Evolutionary conservation across 225 moss, liverwort and hornwort species (phyloP), one percentile per base, ranked within the genome.

Genomic region (Rhytidiadelphus loreus): DNA sequence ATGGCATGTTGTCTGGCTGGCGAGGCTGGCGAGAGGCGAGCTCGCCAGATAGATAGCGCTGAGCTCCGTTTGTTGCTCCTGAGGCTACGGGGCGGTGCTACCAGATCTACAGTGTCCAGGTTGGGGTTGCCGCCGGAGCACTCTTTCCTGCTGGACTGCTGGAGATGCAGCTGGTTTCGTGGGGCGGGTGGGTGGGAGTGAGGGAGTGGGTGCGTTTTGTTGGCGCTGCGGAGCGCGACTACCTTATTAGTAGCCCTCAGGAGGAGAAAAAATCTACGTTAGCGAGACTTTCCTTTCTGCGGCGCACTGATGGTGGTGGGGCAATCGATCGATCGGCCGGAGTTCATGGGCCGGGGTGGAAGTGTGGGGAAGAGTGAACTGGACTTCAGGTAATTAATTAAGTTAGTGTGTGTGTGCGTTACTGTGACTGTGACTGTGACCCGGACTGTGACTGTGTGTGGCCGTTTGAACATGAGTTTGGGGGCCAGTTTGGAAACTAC

Each of bases 31-130:
- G 26, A 60, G 61, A 8, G 32, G 30, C 32, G 16, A 43, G 35
- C 15, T 23, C 80, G 65, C 8, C 33, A 89, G 93, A 90, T 52
- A 87, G 85, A 91, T 91, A 88, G 88, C 80, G 86, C 80, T 85
- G 73, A 83, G 89, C 77, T 83, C 90, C 89, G 91, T 69, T 83
- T 90, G 86, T 89, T 59, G 68, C 82, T 85, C 90, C 26, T 35
- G 76, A 60, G 81, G 22, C 76, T 21, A 50, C 76, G 73, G 32
- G 48, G 74, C 32, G 50, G 75, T 12, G 50, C 75, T 33, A 75
- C 75, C 46, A 2, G 7, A 50, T 50, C 75, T 75, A 75, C 75
- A 75, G 50, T 33, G 50, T 13, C 76, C 50, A 33, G 52, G 33
- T 13, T 76, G 76, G 1, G 76, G 76, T 76, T 76, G 76, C 76